A percentile compares a stretch with the other conserved stretches of the same genome.
These are phyloP conservation scores for Elsinoe ampelina DNA, from an alignment of 2,329 filamentous ascomycete genomes.

Conservation along the genomic window DNA sequence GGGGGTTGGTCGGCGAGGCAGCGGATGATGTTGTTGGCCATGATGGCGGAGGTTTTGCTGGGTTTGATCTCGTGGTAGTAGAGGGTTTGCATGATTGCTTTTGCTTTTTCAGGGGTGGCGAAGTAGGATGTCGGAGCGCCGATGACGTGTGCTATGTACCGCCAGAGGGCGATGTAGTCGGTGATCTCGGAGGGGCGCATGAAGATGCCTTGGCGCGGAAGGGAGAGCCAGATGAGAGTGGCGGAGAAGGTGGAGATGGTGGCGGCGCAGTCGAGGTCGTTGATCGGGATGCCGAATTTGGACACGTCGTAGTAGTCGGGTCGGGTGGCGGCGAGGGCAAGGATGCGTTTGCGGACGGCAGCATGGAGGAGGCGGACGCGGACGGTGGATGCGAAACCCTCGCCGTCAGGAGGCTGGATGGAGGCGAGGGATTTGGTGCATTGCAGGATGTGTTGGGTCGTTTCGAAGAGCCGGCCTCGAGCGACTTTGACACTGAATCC, in stretches of 20 bases:
- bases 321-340: slow-evolving; percentile 46
- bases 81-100: slow-evolving; percentile 57
- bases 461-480: slow-evolving; percentile 58
- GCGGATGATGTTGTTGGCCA: slow-evolving; percentile 68
- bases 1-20: slow-evolving; percentile 58
- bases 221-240: slow-evolving; percentile 55
- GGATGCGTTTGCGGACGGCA: slow-evolving; percentile 55
- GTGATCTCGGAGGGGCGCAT: slow-evolving; percentile 51
- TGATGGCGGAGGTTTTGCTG: slow-evolving; percentile 49
- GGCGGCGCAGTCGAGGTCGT: slow-evolving; percentile 63
- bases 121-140: slow-evolving; percentile 58
- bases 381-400: slow-evolving; percentile 55
- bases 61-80: slow-evolving; percentile 58
- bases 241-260: slow-evolving; percentile 64
- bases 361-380: slow-evolving; percentile 62
- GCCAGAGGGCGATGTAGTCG: slow-evolving; percentile 69
- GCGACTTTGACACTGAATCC: slow-evolving; percentile 63
- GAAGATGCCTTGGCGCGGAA: slow-evolving; percentile 65
- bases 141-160: slow-evolving; percentile 62
- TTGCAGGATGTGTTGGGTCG: slow-evolving; percentile 65
- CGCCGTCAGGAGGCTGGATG: slow-evolving; percentile 55
- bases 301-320: slow-evolving; percentile 55
- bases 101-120: slow-evolving; percentile 46
- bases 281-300: slow-evolving; percentile 58
- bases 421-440: slow-evolving; percentile 56